These are phyloP conservation scores for Ramaria rubella DNA, from an alignment of 768 basidiomycete genomes.

Conservation along the genomic window DNA sequence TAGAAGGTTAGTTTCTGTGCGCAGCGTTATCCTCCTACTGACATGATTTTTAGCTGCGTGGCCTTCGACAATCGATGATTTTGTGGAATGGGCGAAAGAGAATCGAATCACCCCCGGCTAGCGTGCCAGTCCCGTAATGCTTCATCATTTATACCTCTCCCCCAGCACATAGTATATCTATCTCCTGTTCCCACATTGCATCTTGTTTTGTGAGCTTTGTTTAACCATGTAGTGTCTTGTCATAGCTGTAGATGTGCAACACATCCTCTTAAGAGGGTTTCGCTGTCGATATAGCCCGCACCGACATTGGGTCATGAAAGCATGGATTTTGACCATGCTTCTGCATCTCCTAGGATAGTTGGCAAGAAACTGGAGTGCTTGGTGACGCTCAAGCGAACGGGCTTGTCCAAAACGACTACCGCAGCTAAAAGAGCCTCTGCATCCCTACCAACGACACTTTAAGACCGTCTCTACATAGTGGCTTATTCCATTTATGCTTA, in stretches of 20 bases:
- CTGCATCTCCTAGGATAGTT: neutral
- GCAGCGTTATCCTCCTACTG: neutral
- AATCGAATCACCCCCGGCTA: neutral
- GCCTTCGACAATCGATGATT: constrained; percentile 84
- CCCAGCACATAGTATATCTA: neutral
- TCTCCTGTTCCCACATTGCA: no score
- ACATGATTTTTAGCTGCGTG: constrained; percentile 54
- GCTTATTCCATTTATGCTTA: neutral
- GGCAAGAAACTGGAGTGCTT: neutral
- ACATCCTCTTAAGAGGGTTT: no score
- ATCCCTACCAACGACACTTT: neutral
- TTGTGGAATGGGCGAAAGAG: constrained; percentile 59
- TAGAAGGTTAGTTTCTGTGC: constrained; percentile 48
- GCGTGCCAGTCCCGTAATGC: neutral
- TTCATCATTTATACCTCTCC: neutral
- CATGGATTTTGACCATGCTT: neutral
- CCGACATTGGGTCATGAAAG: neutral
- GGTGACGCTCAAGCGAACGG: neutral
- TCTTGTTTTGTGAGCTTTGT: no score
- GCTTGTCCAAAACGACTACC: neutral
- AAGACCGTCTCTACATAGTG: neutral
- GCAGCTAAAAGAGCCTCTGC: constrained; percentile 3
- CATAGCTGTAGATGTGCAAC: no score
- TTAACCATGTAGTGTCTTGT: no score
- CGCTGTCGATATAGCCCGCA: no score